These are phyloP conservation scores for Apiospora koreana DNA, from an alignment of 2,329 filamentous ascomycete genomes.

Conservation along the genomic window DNA sequence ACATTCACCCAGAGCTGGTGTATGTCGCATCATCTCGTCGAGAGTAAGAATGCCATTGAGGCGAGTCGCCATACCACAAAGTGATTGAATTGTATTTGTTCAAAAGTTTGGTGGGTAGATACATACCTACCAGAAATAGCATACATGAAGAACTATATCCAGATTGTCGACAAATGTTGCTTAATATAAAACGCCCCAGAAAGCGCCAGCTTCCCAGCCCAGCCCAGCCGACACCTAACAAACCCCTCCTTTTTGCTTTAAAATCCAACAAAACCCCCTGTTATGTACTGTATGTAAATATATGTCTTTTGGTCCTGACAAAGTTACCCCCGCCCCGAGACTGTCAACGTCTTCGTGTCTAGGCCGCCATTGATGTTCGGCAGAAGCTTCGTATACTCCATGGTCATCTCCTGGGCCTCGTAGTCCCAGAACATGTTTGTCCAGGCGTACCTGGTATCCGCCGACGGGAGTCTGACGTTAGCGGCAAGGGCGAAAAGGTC, in stretches of 20 bases:
- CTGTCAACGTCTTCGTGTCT: slow-evolving; percentile 18
- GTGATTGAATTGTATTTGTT: too few species aligned
- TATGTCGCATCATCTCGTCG: background rate
- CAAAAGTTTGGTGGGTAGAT: too few species aligned
- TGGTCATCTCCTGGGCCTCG: slow-evolving; percentile 23
- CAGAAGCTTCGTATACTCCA: slow-evolving; percentile 27
- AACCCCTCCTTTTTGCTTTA: too few species aligned
- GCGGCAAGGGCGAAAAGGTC: background rate
- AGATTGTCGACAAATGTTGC: too few species aligned
- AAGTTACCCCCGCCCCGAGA: background rate
- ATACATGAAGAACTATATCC: too few species aligned
- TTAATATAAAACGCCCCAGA: background rate
- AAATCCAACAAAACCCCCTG: too few species aligned
- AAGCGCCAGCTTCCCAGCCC: background rate
- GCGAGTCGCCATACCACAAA: background rate
- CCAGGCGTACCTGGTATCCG: slow-evolving; percentile 24
- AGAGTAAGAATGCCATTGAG: background rate
- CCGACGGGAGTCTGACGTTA: slow-evolving; percentile 4
- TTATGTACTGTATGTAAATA: background rate
- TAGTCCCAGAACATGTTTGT: slow-evolving; percentile 30
- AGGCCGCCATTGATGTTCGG: slow-evolving; percentile 21
- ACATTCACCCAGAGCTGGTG: background rate
- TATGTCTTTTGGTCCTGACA: background rate
- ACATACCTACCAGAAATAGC: too few species aligned
- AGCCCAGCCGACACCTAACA: too few species aligned